Evolutionary conservation across 2,329 filamentous ascomycete genomes (phyloP).

Genomic region (Zopfia rhizophila): DNA sequence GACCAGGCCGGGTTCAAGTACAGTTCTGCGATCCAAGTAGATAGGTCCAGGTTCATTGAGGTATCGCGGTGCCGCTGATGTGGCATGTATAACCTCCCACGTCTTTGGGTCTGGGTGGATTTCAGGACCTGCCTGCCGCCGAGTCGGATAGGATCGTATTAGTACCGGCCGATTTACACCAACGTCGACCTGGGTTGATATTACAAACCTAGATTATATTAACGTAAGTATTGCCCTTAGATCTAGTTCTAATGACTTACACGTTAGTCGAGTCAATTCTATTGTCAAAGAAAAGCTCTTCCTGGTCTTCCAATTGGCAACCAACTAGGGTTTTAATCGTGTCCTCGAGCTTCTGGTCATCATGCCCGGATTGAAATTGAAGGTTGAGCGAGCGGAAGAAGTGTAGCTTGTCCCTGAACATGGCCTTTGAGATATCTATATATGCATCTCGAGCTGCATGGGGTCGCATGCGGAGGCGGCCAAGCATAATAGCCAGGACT

Average conservation of each 20-base stretch:
- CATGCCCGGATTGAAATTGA: slow-evolving; percentile 13
- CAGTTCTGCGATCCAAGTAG: slow-evolving; percentile 26
- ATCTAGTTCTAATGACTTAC: slow-evolving; percentile 39
- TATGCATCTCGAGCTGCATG: slow-evolving; percentile 43
- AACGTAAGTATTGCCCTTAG: no score
- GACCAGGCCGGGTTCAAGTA: slow-evolving; percentile 42
- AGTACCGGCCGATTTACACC: slow-evolving; percentile 41
- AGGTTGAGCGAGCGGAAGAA: slow-evolving; percentile 40
- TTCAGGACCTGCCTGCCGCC: slow-evolving; percentile 42
- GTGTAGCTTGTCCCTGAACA: slow-evolving; percentile 38
- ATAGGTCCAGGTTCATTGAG: slow-evolving; percentile 24
- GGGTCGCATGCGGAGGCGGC: slow-evolving; percentile 41
- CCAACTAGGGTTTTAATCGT: slow-evolving; percentile 33
- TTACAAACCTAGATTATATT: slow-evolving; percentile 31
- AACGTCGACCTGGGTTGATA: slow-evolving; percentile 40
- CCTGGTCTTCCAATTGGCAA: slow-evolving; percentile 25
- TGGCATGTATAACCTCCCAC: slow-evolving; percentile 39
- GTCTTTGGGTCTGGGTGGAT: slow-evolving; percentile 36
- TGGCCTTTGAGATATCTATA: slow-evolving; percentile 34
- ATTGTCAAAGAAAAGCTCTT: slow-evolving; percentile 37
- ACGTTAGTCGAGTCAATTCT: slow-evolving; percentile 39
- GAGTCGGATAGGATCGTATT: slow-evolving; percentile 43
- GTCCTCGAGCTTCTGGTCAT: slow-evolving; percentile 30
- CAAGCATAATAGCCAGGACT: slow-evolving; percentile 41
- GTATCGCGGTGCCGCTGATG: slow-evolving; percentile 37